These are phyloP conservation scores for Penicillium sp. DNA, from an alignment of 2,329 filamentous ascomycete species.

Conservation along the genomic window DNA sequence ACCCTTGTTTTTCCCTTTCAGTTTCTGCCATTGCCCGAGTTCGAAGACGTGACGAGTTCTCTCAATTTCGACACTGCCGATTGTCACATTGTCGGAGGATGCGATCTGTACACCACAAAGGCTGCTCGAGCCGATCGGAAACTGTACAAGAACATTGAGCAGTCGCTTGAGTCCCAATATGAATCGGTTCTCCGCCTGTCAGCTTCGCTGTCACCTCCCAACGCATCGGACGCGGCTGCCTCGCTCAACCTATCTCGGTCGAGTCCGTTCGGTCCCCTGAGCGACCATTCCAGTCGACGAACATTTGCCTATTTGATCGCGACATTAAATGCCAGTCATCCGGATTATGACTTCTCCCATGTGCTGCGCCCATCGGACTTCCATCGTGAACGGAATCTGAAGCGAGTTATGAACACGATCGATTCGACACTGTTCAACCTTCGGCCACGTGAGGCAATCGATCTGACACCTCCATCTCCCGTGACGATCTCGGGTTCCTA, in stretches of 20 bases:
- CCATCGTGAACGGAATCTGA: constrained; percentile 68
- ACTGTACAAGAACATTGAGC: constrained; percentile 88
- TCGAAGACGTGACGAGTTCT: constrained; percentile 82
- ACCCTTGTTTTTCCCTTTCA: too few species aligned
- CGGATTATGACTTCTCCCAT: constrained; percentile 94
- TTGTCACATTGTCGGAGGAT: constrained; percentile 82
- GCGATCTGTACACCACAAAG: constrained; percentile 96
- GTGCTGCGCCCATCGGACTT: constrained; percentile 84
- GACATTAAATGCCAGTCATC: constrained; percentile 88
- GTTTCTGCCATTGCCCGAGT: constrained; percentile 85
- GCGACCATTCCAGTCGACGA: constrained; percentile 75
- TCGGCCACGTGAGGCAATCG: constrained; percentile 51
- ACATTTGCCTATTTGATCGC: constrained; percentile 95
- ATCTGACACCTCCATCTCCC: constrained; percentile 35
- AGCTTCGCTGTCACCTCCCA: constrained; percentile 75
- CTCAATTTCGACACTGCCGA: constrained; percentile 94
- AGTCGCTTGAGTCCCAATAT: constrained; percentile 82
- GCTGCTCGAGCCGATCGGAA: constrained; percentile 93
- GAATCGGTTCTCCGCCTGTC: constrained; percentile 77
- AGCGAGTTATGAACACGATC: constrained; percentile 73
- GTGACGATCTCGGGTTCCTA: constrained; percentile 40
- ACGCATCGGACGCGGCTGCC: constrained; percentile 59
- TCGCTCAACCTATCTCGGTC: constrained; percentile 69
- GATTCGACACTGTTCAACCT: constrained; percentile 83
- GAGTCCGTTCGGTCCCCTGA: constrained; percentile 87